phyloP scores from a whole-genome alignment of 2,329 filamentous ascomycete species.

The Ophiostoma triangulosporum region DNA sequence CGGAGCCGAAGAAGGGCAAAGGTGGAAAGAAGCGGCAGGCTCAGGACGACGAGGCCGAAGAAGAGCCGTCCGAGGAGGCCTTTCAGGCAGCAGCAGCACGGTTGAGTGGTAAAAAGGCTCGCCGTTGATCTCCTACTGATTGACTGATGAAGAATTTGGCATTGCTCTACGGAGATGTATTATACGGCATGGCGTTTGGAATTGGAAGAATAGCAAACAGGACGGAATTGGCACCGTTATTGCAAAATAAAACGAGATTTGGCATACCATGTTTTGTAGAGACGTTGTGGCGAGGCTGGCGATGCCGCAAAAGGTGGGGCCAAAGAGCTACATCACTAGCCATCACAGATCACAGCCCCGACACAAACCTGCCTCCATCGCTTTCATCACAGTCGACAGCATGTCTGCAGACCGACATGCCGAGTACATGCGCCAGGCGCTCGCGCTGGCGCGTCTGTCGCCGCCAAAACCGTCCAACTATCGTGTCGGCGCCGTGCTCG shows the following conservation, averaged over 20 bases:
- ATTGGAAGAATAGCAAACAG: background rate
- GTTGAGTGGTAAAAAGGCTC: slow-evolving; percentile 19
- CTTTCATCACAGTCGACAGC: background rate
- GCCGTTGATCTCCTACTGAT: background rate
- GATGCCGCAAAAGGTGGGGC: background rate
- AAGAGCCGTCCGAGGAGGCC: slow-evolving; percentile 46
- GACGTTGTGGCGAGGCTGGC: too few relatives aligned
- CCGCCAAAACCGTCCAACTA: slow-evolving; percentile 85
- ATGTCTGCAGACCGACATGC: slow-evolving; percentile 25
- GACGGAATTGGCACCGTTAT: background rate
- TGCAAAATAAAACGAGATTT: background rate
- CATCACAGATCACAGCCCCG: background rate
- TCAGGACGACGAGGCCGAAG: slow-evolving; percentile 38
- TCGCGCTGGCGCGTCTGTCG: slow-evolving; percentile 64
- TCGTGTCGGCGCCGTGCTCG: slow-evolving; percentile 82
- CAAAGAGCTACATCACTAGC: background rate
- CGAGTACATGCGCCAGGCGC: slow-evolving; percentile 52
- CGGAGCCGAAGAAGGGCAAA: slow-evolving; percentile 31
- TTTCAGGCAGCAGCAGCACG: slow-evolving; percentile 44
- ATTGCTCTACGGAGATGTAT: background rate
- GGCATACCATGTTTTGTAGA: too few relatives aligned
- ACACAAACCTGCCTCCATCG: background rate
- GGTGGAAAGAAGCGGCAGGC: slow-evolving; percentile 25
- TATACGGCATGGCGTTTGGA: background rate
- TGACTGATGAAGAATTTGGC: background rate